Evolutionary conservation across 1,284 basidiomycete species (phyloP).

Genomic region (Pseudozyma sp.): DNA sequence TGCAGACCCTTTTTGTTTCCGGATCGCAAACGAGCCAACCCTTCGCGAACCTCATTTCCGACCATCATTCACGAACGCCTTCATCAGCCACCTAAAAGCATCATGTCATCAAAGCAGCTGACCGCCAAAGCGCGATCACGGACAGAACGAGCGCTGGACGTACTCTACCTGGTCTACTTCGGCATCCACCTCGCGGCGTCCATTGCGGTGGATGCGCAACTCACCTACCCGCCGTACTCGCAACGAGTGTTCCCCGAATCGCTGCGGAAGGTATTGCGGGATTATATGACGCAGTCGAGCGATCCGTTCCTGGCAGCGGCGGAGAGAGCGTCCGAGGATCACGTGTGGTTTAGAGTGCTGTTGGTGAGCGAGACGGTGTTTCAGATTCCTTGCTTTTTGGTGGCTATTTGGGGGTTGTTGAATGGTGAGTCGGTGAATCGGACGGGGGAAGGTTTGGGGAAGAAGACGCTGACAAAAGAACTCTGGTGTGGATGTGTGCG

Average conservation of each 20-base stretch:
- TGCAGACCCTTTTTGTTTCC: too few species aligned
- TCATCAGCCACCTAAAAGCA: too few species aligned
- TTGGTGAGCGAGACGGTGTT: conserved; percentile 47
- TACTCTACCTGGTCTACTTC: conserved; percentile 52
- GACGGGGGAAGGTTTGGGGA: too few species aligned
- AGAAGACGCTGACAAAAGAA: too few species aligned
- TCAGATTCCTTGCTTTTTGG: conserved; percentile 51
- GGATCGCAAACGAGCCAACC: too few species aligned
- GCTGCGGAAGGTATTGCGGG: conserved; percentile 32
- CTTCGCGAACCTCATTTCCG: too few species aligned
- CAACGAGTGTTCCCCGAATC: conserved; percentile 37
- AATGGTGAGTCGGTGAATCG: conserved; percentile 48
- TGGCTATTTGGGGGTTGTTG: conserved; percentile 36
- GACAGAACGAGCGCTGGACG: conserved; percentile 31
- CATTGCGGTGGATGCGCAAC: conserved; percentile 50
- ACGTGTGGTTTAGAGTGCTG: conserved; percentile 53
- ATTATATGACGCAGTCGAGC: conserved; percentile 40
- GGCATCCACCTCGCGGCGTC: conserved; percentile 50
- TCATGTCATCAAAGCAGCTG: background rate
- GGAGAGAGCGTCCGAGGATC: conserved; percentile 11
- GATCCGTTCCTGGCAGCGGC: conserved; percentile 51
- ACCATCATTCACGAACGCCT: too few species aligned
- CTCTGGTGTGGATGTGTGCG: background rate
- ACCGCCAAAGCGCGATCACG: conserved; percentile 4
- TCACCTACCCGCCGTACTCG: conserved; percentile 46